Evolutionary conservation across 805 yeast genomes (phyloP).

Genomic region (Hagleromyces aurorensis): DNA sequence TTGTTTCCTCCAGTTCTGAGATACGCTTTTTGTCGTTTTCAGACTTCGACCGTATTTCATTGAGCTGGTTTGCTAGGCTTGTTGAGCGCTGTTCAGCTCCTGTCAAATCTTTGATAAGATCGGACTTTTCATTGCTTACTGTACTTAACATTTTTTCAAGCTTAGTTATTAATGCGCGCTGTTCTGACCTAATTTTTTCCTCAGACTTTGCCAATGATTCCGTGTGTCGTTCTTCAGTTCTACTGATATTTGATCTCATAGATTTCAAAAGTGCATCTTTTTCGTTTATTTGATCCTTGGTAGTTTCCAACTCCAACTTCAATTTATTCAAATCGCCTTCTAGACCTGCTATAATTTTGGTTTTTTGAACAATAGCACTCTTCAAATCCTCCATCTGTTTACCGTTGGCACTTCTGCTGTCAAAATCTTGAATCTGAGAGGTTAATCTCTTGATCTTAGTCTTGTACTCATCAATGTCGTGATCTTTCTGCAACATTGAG

Average conservation of each 20-base stretch:
- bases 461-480: slow-evolving; percentile 8
- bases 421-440: slow-evolving; percentile 14
- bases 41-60: background rate
- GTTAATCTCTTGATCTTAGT: slow-evolving; percentile 12
- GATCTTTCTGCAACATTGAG: slow-evolving; percentile 10
- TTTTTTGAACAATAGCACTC: too few relatives aligned
- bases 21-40: background rate
- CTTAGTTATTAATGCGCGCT: too few relatives aligned
- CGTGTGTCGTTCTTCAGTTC: too few relatives aligned
- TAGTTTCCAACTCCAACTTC: slow-evolving; percentile 1
- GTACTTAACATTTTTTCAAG: too few relatives aligned
- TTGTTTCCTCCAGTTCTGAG: slow-evolving; percentile 5
- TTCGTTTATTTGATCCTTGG: background rate
- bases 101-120: too few relatives aligned
- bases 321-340: slow-evolving; percentile 1
- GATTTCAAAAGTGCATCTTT: background rate
- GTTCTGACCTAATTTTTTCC: too few relatives aligned
- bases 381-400: slow-evolving; percentile 5
- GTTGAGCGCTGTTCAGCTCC: too few relatives aligned
- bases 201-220: too few relatives aligned
- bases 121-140: too few relatives aligned
- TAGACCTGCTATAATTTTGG: slow-evolving; percentile 1
- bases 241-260: too few relatives aligned
- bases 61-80: background rate
- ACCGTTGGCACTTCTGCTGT: slow-evolving; percentile 9